A percentile compares a stretch with the other conserved stretches of the same genome.
Evolutionary conservation across 805 yeast species (phyloP).

Genomic region (Ogataea chonburiensis): DNA sequence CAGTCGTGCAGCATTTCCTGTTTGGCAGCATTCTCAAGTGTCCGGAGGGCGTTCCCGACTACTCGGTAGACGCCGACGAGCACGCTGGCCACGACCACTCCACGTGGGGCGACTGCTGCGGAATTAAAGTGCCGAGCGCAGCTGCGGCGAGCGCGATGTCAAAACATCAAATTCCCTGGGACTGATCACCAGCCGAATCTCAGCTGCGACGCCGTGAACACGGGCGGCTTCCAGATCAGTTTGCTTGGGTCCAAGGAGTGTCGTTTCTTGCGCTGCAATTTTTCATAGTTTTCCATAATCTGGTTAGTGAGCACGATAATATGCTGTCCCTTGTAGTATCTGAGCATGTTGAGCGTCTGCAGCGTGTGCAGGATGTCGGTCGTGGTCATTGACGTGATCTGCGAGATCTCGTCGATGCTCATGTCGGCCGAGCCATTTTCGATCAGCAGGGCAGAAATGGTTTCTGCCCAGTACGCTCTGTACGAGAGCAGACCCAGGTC

Average conservation of each 20-base stretch:
- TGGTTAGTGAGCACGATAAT: slow-evolving; percentile 84
- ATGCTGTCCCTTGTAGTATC: slow-evolving; percentile 95
- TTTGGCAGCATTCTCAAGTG: slow-evolving; percentile 71
- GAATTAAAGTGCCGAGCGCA: slow-evolving; percentile 93
- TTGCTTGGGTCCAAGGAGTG: slow-evolving; percentile 71
- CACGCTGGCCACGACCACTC: slow-evolving; percentile 37
- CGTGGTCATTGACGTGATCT: slow-evolving; percentile 90
- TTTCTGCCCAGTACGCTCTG: slow-evolving; percentile 96
- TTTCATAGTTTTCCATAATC: slow-evolving; percentile 72
- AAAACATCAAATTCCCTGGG: slow-evolving; percentile 61
- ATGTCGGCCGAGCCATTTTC: slow-evolving; percentile 56
- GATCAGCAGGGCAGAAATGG: slow-evolving; percentile 69
- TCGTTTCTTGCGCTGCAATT: slow-evolving; percentile 59
- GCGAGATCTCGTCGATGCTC: slow-evolving; percentile 82
- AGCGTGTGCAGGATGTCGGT: slow-evolving; percentile 92
- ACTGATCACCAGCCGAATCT: slow-evolving; percentile 89
- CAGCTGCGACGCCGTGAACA: slow-evolving; percentile 91
- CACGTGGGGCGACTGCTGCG: slow-evolving; percentile 98
- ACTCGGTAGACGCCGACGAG: slow-evolving; percentile 26
- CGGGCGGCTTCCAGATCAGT: slow-evolving; percentile 92
- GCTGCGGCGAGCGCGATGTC: slow-evolving; percentile 77
- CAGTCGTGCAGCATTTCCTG: slow-evolving; percentile 91
- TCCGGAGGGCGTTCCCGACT: slow-evolving; percentile 61
- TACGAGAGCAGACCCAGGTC: slow-evolving; percentile 92
- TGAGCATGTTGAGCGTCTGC: slow-evolving; percentile 83